These are phyloP conservation scores for Brassica juncea DNA, from an alignment of 345 rosid genomes.

Conservation along the genomic window DNA sequence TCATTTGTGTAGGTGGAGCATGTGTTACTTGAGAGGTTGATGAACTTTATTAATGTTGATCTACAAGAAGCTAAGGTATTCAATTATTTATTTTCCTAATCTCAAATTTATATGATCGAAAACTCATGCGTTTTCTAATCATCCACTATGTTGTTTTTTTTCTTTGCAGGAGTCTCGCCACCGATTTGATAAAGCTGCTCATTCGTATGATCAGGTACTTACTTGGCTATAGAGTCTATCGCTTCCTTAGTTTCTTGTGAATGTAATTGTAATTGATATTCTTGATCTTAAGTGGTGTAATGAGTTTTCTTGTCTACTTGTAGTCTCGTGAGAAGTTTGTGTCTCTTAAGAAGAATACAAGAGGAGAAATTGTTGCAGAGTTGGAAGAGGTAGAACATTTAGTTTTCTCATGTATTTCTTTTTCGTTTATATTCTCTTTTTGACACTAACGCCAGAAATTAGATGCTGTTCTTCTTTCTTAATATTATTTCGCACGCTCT, in stretches of 20 bases:
- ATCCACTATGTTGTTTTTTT: constrained; percentile 20
- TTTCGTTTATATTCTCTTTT: background rate
- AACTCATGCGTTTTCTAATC: background rate
- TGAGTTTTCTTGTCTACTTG: constrained; percentile 31
- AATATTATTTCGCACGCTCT: background rate
- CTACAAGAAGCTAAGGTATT: constrained; percentile 79
- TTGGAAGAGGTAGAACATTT: constrained; percentile 74
- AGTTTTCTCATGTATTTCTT: background rate
- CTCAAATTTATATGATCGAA: background rate
- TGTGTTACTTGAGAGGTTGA: constrained; percentile 71
- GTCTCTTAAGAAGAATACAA: constrained; percentile 81
- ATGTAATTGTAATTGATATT: constrained; percentile 10
- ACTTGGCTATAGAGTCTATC: constrained; percentile 28
- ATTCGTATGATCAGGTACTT: constrained; percentile 86
- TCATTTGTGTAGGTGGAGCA: constrained; percentile 67
- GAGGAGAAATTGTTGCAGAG: constrained; percentile 71
- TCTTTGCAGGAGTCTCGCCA: constrained; percentile 84
- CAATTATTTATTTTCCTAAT: background rate
- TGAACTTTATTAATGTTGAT: constrained; percentile 64
- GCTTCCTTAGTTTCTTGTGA: constrained; percentile 10
- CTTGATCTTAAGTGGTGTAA: constrained; percentile 19
- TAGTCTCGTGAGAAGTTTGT: constrained; percentile 93
- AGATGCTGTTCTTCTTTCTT: background rate
- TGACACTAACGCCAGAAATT: background rate
- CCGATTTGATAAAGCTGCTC: constrained; percentile 62